A percentile compares a stretch with the other conserved stretches of the same genome.
These are phyloP conservation scores for Ustilago vetiveriae DNA, from an alignment of 1,284 basidiomycete species.

Conservation along the genomic window DNA sequence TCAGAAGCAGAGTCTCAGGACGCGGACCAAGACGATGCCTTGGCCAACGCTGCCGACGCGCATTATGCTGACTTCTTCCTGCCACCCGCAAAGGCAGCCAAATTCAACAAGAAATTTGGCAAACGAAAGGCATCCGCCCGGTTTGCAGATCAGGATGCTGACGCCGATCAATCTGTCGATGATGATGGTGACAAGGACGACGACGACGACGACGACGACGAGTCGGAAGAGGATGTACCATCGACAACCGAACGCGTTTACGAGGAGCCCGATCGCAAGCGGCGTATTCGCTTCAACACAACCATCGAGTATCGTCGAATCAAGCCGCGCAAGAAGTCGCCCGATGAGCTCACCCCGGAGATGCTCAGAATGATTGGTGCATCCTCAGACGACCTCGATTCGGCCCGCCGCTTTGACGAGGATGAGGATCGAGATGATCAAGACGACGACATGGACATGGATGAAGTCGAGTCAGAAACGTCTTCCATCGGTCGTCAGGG, in stretches of 20 bases:
- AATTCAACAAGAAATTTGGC: conserved; percentile 48
- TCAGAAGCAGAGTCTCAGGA: conserved; percentile 50
- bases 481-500: conserved; percentile 30
- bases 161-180: conserved; percentile 14
- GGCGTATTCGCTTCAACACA: conserved; percentile 77
- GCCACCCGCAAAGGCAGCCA: conserved; percentile 41
- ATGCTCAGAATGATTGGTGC: conserved; percentile 36
- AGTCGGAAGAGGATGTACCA: conserved; percentile 12
- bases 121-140: conserved; percentile 36
- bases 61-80: conserved; percentile 74
- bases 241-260: conserved; percentile 60
- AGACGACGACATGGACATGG: conserved; percentile 63
- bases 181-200: conserved; percentile 12
- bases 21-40: conserved; percentile 24
- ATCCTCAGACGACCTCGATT: conserved; percentile 20
- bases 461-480: conserved; percentile 47
- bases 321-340: conserved; percentile 49
- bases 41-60: conserved; percentile 60
- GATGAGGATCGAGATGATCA: conserved; percentile 60
- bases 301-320: conserved; percentile 79
- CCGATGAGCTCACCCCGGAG: conserved; percentile 39
- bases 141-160: conserved; percentile 33
- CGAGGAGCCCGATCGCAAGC: conserved; percentile 44
- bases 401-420: conserved; percentile 25
- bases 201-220: conserved; percentile 14